Base-by-base conservation (phyloP, 352 stramenopile species). In the Phytophthora podocarpi region DNA sequence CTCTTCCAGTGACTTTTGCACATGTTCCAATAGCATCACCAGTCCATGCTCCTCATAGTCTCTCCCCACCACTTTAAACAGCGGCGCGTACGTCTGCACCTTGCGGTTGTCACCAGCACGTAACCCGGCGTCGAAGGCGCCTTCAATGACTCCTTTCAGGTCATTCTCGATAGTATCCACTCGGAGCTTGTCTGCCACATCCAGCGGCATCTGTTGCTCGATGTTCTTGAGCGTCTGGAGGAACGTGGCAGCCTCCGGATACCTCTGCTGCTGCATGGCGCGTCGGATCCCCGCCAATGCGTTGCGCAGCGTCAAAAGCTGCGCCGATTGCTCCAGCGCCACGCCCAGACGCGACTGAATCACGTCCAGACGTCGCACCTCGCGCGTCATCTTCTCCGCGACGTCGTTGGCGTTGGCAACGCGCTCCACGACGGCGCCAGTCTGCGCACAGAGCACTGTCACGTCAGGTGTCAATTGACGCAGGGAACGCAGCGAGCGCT, bases 361-460 rank as follows among this genome's bases (percentile, higher is more conserved):
- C 51, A 91, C 80, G 48, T 93, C 87, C 26, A 96, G 64, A 10
- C 76, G 83, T 20, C 87, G 82, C 48, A 96, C 85, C 27, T 96
- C 86, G 27, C 78, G 75, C 42, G 87, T 95, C 87, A 96, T 96
- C 64, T 93, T 95, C 52, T 90, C 87, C 5, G 85, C 87, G 9
- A 96, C 82, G n/a, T 96, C 87, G 63, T 96, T 94, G 4, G 87
- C 85, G 37, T 94, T 94, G 11, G 80, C 84, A 37, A 96, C 85
- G 39, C 84, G 82, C 67, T 93, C 83, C 11, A 91, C 87, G 36
- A 96, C 85, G 21, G 85, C 82, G 23, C 82, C 80, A 9, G 87
- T 96, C 59, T 92, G 84, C 21, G 74, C 80, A 39, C 85, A 78
- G 12, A 96, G 77, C 43, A 87, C 72, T 2, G 77, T 85, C 28